Evolutionary conservation across 2,329 filamentous ascomycete genomes (phyloP).

Genomic region (Aspergillus sergii): DNA sequence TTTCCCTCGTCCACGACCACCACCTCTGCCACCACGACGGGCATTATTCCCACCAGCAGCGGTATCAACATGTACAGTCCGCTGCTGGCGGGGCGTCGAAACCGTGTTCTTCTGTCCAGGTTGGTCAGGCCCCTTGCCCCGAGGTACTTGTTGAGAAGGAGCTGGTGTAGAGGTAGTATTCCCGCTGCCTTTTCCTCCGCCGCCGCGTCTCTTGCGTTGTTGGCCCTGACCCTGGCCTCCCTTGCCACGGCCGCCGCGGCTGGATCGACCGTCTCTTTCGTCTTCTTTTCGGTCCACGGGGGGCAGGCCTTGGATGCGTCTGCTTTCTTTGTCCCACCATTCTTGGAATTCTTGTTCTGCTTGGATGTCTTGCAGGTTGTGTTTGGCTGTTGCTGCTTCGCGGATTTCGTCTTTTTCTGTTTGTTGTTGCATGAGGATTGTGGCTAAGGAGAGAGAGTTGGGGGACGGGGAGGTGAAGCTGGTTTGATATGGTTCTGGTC

Average conservation of each 20-base stretch:
- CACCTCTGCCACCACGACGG: constrained; percentile 28
- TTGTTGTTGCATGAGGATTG: constrained; percentile 86
- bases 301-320: constrained; percentile 36
- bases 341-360: constrained; percentile 95
- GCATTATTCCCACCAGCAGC: constrained; percentile 9
- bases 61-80: background rate
- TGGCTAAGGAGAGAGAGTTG: constrained; percentile 74
- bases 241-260: constrained; percentile 15
- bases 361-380: constrained; percentile 91
- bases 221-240: constrained; percentile 6
- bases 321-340: constrained; percentile 46
- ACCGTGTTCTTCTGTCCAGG: constrained; percentile 14
- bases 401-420: constrained; percentile 79
- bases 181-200: background rate
- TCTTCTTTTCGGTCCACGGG: constrained; percentile 14
- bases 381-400: constrained; percentile 78
- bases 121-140: background rate
- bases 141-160: constrained; percentile 11
- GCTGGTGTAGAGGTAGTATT: background rate
- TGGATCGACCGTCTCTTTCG: constrained; percentile 14
- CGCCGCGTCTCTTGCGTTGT: constrained; percentile 6
- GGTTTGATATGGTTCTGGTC: constrained; percentile 30
- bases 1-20: constrained; percentile 20
- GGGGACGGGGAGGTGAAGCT: constrained; percentile 56
- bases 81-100: constrained; percentile 12